Evolutionary conservation across 495 filamentous ascomycete genomes (phyloP), one percentile per base, ranked within the genome.

Genomic region (Venustampulla echinocandica): DNA sequence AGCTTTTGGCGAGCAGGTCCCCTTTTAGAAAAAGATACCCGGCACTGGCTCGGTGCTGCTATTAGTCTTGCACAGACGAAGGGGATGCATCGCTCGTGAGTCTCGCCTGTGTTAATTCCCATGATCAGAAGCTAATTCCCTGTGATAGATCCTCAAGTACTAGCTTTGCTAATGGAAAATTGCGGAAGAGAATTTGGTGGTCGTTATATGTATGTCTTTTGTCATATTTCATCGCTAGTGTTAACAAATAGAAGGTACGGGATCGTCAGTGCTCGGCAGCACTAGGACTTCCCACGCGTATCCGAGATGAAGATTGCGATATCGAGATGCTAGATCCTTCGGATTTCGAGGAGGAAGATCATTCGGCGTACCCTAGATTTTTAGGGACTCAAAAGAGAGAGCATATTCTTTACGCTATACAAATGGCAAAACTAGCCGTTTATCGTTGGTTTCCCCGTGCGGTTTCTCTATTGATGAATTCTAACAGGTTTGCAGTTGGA

Each of bases 211-310:
- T 70, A 50, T 35, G 58, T 51, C n/a, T 37, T 3, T n/a, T 24
- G 25, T 14, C 11, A 13, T 21, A 11, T 17, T 15, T 34, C 13
- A 7, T 3, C n/a, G 28, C 36, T 19, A 10, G 6, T 7, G 19
- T 20, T 42, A 47, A 49, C 47, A 27, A 34, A 27, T 42, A 71
- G 5, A 71, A 76, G 63, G 71, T 70, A 0, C 56, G 76, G 37
- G 77, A 81, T 53, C 63, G 76, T 47, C 78, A 76, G 23, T 70
- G 74, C 1, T 71, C 77, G 24, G 75, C 76, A 10, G 74, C 75
- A 22, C 66, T 81, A 14, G 77, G 77, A n/a, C 63, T 75, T 20
- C 77, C 77, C 5, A 68, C 67, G n/a, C 70, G 68, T 42, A 70
- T 77, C n/a, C 62, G 66, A 6, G 67, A 73, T 24, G 68, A 73